phyloP scores from a whole-genome alignment of 257 asterid species.

The Rubia yunnanensis region DNA sequence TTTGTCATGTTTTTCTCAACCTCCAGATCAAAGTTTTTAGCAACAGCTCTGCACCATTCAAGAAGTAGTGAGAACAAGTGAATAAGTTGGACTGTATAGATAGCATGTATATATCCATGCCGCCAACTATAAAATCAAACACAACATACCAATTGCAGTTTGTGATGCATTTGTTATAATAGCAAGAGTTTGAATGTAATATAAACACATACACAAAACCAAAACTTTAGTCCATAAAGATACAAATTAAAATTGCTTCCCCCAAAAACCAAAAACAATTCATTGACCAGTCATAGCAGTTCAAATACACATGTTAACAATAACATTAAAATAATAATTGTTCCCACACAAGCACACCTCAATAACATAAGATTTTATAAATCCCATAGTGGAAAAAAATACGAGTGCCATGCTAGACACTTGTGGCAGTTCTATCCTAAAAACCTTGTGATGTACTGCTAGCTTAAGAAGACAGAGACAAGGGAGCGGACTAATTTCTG shows the following conservation, averaged over 20 bases:
- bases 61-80: neutral
- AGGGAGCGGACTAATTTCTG: neutral
- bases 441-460: neutral
- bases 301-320: neutral
- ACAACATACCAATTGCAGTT: neutral
- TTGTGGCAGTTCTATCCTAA: neutral
- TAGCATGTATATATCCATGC: neutral
- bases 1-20: slow-evolving; percentile 40
- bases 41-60: slow-evolving; percentile 14
- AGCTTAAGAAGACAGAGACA: neutral
- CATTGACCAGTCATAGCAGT: neutral
- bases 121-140: neutral
- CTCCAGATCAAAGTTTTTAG: slow-evolving; percentile 28
- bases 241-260: neutral
- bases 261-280: neutral
- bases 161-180: too few relatives aligned
- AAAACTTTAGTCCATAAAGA: neutral
- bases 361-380: too few relatives aligned
- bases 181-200: too few relatives aligned
- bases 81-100: neutral
- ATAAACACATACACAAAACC: neutral
- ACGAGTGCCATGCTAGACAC: neutral
- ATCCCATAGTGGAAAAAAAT: neutral
- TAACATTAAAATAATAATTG: neutral
- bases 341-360: neutral